Evolutionary conservation across 2,329 filamentous ascomycete species (phyloP), one percentile per base, ranked within the genome.

Genomic region (Cadophora sp.): DNA sequence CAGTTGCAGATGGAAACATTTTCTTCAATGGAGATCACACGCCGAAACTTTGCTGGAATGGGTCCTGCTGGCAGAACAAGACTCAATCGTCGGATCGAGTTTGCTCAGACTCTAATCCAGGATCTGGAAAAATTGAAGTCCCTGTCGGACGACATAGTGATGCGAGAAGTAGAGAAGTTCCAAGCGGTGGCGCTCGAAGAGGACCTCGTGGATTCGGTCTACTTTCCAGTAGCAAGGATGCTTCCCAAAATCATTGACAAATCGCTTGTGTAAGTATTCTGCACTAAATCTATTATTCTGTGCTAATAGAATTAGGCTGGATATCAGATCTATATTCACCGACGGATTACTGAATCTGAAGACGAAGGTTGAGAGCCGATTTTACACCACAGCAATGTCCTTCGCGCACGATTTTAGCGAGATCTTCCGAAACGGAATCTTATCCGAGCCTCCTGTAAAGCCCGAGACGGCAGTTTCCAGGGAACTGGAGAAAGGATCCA

Each of bases 1-100:
- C 96, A 99, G 79, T 82, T 98, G 67, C 94, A 97, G 79, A 92
- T 97, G 86, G 95, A 98, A 79, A 93, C 93, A 0, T 99, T 98
- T 79, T 95, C 95, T 7, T 97, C 94, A 0, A 97, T 97, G 91
- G 96, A 99, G 80, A 90, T 99, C 72, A 97, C 96, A 1, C 88
- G 96, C 63, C 91, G 96, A 68, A 95, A 98, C 79, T 99, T 97
- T 80, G 92, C 92, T n/a, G 91, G 92, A 46, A 97, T 98, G 93
- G 96, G 96, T 7, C 89, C 92, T 50, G 90, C 89, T 58, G 96
- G 96, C 65, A 89, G 91, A 75, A 87, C 91, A 29, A 87, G 93
- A 60, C 84, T 99, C 34, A 85, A 91, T 62, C 87, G 94, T 67
- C 90, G 96, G 55, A 94, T 98, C 73, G 92, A 95, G 70, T 99